Conservation (phyloP, 768 basidiomycete genomes). For the Nevesoporus exiguus region DNA sequence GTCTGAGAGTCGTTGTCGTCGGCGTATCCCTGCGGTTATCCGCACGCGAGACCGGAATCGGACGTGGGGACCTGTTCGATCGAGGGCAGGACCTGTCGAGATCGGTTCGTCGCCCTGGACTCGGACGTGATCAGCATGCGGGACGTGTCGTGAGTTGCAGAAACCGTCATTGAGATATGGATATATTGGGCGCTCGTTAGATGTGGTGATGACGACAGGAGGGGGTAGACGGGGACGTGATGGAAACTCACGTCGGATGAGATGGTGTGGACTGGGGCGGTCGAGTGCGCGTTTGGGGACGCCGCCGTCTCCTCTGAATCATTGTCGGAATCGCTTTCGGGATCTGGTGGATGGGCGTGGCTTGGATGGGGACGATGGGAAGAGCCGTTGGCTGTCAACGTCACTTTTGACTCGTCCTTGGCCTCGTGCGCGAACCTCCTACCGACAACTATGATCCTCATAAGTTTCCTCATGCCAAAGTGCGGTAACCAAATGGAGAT, state of each 20-base stretch:
- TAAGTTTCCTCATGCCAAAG: constrained; percentile 4
- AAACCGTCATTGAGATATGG: neutral
- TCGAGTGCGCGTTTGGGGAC: neutral
- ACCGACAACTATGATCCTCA: constrained; percentile 1
- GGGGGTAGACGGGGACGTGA: neutral
- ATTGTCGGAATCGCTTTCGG: constrained; percentile 13
- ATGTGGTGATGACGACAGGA: neutral
- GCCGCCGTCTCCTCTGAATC: constrained; percentile 1
- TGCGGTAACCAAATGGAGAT: neutral
- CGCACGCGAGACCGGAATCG: constrained; percentile 75
- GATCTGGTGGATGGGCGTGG: neutral
- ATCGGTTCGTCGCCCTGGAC: constrained; percentile 18
- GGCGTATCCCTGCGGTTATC: constrained; percentile 66
- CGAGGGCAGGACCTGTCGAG: constrained; percentile 1
- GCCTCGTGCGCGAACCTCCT: constrained; percentile 3
- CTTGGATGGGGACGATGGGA: constrained; percentile 1
- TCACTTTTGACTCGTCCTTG: constrained; percentile 5
- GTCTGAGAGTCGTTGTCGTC: constrained; percentile 32
- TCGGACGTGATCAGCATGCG: constrained; percentile 6
- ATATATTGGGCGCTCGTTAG: no score
- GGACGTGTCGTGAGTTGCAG: neutral
- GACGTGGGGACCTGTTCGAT: constrained; percentile 36
- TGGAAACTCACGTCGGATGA: constrained; percentile 18
- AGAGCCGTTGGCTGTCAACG: neutral
- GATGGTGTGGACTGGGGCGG: neutral